phyloP scores from a whole-genome alignment of 225 moss, liverwort and hornwort genomes.

The Physcomitrellopsis africana region DNA sequence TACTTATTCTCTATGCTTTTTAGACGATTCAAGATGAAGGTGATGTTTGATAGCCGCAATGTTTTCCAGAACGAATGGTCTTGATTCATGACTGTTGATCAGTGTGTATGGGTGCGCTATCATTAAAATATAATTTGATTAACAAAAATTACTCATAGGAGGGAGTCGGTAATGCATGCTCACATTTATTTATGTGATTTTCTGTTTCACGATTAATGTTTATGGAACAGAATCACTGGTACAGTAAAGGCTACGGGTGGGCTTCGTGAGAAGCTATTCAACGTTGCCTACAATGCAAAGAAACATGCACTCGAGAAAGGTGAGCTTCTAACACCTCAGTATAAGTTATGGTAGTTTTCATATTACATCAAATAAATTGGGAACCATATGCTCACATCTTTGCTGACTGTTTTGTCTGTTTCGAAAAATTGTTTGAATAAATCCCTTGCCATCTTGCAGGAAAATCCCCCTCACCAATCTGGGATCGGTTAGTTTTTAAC shows the following conservation, averaged over 20 bases:
- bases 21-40: background rate
- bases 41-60: slow-evolving; percentile 8
- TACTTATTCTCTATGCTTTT: background rate
- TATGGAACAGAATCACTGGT: slow-evolving; percentile 58
- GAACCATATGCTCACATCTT: slow-evolving; percentile 10
- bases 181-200: slow-evolving; percentile 16
- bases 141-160: background rate
- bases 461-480: slow-evolving; percentile 84
- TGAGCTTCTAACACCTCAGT: slow-evolving; percentile 15
- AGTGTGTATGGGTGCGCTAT: background rate
- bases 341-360: background rate
- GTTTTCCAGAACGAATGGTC: background rate
- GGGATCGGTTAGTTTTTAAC: slow-evolving; percentile 96
- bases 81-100: background rate
- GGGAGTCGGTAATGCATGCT: slow-evolving; percentile 8
- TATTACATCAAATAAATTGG: background rate
- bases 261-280: slow-evolving; percentile 82
- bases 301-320: slow-evolving; percentile 79
- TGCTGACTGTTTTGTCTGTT: background rate
- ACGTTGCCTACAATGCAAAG: slow-evolving; percentile 88
- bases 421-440: background rate
- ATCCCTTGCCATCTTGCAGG: slow-evolving; percentile 48
- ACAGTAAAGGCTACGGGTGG: slow-evolving; percentile 82
- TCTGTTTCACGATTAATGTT: slow-evolving; percentile 11
- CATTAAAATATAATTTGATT: background rate